phyloP scores from a whole-genome alignment of 2,329 filamentous ascomycete species.

The Erysiphe neolycopersici region DNA sequence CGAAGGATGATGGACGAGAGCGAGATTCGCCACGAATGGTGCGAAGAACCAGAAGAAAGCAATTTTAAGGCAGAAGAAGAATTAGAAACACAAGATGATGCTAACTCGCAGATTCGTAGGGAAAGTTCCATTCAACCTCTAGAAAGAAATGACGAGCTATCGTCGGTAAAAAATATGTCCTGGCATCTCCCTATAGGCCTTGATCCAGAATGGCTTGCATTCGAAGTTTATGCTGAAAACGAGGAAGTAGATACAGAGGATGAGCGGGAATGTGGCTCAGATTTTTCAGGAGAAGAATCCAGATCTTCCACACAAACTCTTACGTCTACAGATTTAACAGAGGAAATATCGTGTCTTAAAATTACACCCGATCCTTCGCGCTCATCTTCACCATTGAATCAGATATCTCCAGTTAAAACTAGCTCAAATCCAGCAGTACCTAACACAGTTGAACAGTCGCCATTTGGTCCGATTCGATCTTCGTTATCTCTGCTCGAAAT shows the following conservation, averaged over 20 bases:
- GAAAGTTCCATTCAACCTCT: conserved; percentile 10
- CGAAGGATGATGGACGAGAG: conserved; percentile 31
- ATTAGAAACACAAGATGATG: conserved; percentile 13
- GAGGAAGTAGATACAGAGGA: conserved; percentile 21
- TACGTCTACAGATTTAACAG: conserved; percentile 3
- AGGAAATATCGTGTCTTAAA: conserved; percentile 7
- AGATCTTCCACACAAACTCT: conserved; percentile 4
- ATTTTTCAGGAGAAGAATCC: conserved; percentile 6
- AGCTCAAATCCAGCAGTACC: conserved; percentile 1
- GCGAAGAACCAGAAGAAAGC: conserved; percentile 4
- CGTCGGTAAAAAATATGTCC: conserved; percentile 1
- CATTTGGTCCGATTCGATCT: conserved; percentile 27
- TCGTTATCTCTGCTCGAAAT: conserved; percentile 48
- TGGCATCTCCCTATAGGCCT: conserved; percentile 35
- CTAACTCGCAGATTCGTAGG: conserved; percentile 10
- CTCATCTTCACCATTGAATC: conserved; percentile 2
- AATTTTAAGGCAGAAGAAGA: conserved; percentile 10
- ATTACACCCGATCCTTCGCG: conserved; percentile 6
- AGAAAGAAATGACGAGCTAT: conserved; percentile 1
- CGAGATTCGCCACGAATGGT: conserved; percentile 6
- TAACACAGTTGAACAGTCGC: conserved; percentile 9
- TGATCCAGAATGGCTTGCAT: conserved; percentile 48
- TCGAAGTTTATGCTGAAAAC: conserved; percentile 42
- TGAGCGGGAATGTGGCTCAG: conserved; percentile 7
- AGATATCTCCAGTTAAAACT: not conserved